phyloP scores from a whole-genome alignment of 768 basidiomycete genomes.

The Boletus reticuloceps region DNA sequence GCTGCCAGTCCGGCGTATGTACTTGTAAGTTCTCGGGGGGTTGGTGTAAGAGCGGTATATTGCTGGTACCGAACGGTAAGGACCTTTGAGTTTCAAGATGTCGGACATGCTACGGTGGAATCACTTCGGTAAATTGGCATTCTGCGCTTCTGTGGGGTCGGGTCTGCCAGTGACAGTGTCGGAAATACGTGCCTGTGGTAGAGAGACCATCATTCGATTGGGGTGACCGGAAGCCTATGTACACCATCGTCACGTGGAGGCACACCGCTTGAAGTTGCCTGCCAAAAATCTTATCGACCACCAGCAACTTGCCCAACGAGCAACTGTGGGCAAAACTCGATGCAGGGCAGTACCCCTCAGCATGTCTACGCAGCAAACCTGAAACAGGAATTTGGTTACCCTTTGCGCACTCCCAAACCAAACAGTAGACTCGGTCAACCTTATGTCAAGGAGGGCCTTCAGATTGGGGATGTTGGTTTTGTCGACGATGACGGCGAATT shows the following conservation, averaged over 20 bases:
- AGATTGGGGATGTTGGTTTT: constrained; percentile 35
- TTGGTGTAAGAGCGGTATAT: too few species aligned
- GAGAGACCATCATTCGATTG: too few species aligned
- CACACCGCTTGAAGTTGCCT: too few species aligned
- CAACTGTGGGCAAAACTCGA: too few species aligned
- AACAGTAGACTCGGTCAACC: constrained; percentile 12
- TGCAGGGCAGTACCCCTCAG: not conserved
- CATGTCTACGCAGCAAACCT: constrained; percentile 10
- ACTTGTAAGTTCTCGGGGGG: too few species aligned
- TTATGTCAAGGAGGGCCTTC: constrained; percentile 24
- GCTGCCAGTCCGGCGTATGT: constrained; percentile 1
- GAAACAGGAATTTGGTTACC: constrained; percentile 23
- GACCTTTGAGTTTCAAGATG: constrained; percentile 17
- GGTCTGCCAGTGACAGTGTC: too few species aligned
- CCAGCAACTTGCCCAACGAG: too few species aligned
- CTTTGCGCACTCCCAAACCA: constrained; percentile 15
- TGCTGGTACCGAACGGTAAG: not conserved
- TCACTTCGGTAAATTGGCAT: constrained; percentile 6
- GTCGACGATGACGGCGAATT: constrained; percentile 27
- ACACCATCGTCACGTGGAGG: too few species aligned
- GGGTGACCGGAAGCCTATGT: too few species aligned
- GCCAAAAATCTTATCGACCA: too few species aligned
- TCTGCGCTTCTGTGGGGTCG: too few species aligned
- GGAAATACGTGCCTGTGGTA: too few species aligned
- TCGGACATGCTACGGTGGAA: constrained; percentile 20